phyloP scores from a whole-genome alignment of 1,284 basidiomycete species.

The Limonomyces culmigenus region DNA sequence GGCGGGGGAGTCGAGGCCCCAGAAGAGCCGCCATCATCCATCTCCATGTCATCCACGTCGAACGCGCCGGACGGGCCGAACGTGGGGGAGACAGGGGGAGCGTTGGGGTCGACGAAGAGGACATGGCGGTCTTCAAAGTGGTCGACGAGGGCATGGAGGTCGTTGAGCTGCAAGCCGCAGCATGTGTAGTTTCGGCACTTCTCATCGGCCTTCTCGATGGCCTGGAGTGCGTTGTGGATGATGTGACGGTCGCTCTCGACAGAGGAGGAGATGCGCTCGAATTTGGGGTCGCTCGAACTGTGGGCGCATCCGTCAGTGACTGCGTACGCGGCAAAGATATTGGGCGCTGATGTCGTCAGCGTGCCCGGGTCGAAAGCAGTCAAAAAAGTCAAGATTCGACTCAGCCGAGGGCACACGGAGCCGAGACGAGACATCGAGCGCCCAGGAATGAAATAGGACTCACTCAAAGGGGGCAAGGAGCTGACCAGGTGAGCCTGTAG shows the following conservation, averaged over 20 bases:
- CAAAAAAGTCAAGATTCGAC: too few species aligned
- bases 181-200: slow-evolving; percentile 74
- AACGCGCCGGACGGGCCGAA: slow-evolving; percentile 20
- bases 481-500: slow-evolving; percentile 43
- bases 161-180: slow-evolving; percentile 63
- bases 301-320: background rate
- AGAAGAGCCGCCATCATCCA: slow-evolving; percentile 28
- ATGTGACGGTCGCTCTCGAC: slow-evolving; percentile 44
- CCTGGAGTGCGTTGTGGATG: slow-evolving; percentile 45
- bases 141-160: slow-evolving; percentile 73
- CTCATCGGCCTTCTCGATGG: slow-evolving; percentile 55
- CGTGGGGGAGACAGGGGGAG: slow-evolving; percentile 11
- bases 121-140: slow-evolving; percentile 80
- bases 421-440: too few species aligned
- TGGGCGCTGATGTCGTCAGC: too few species aligned
- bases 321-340: slow-evolving; percentile 1
- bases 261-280: slow-evolving; percentile 19
- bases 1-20: slow-evolving; percentile 20
- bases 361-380: too few species aligned
- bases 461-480: slow-evolving; percentile 47
- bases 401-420: too few species aligned
- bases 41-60: slow-evolving; percentile 68
- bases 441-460: slow-evolving; percentile 12
- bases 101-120: slow-evolving; percentile 43
- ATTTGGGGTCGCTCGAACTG: background rate